Percentiles rank a stretch among this genome's conserved stretches.
phyloP scores from a whole-genome alignment of 768 basidiomycete genomes.

The Epithele typhae region DNA sequence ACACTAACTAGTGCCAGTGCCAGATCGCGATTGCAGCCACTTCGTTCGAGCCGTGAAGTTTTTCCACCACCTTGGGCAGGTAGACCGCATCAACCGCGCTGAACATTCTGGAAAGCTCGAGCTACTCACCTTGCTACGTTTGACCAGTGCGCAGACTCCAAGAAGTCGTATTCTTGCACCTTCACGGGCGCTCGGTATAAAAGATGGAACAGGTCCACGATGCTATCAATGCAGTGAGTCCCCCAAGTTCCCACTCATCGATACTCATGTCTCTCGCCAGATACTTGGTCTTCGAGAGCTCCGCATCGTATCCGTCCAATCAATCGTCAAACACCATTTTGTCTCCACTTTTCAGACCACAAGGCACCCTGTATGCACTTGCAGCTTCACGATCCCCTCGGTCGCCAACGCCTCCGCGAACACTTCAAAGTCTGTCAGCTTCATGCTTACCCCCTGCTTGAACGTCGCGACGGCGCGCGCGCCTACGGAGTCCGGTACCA shows the following conservation, averaged over 20 bases:
- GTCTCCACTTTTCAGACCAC: too few relatives aligned
- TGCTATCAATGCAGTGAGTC: slow-evolving; percentile 25
- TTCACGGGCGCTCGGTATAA: slow-evolving; percentile 36
- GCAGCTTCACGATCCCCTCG: too few relatives aligned
- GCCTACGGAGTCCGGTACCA: too few relatives aligned
- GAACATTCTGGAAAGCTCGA: too few relatives aligned
- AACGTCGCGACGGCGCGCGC: too few relatives aligned
- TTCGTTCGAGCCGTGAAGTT: slow-evolving; percentile 40
- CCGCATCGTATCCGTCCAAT: slow-evolving; percentile 51
- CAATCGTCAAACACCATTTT: too few relatives aligned
- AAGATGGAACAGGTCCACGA: slow-evolving; percentile 60
- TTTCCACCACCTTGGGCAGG: slow-evolving; percentile 46
- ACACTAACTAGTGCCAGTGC: too few relatives aligned
- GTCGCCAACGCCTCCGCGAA: too few relatives aligned
- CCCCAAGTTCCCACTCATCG: not conserved
- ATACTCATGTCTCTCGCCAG: slow-evolving; percentile 33
- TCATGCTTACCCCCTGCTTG: too few relatives aligned
- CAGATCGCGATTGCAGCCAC: too few relatives aligned
- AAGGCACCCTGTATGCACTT: too few relatives aligned
- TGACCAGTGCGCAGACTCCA: slow-evolving; percentile 32
- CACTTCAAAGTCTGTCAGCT: too few relatives aligned
- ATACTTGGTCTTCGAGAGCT: slow-evolving; percentile 52
- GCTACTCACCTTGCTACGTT: slow-evolving; percentile 38
- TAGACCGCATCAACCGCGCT: not conserved
- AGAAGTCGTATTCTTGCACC: slow-evolving; percentile 21